phyloP scores from a whole-genome alignment of 768 basidiomycete species.

The Pleurotus pulmonarius region DNA sequence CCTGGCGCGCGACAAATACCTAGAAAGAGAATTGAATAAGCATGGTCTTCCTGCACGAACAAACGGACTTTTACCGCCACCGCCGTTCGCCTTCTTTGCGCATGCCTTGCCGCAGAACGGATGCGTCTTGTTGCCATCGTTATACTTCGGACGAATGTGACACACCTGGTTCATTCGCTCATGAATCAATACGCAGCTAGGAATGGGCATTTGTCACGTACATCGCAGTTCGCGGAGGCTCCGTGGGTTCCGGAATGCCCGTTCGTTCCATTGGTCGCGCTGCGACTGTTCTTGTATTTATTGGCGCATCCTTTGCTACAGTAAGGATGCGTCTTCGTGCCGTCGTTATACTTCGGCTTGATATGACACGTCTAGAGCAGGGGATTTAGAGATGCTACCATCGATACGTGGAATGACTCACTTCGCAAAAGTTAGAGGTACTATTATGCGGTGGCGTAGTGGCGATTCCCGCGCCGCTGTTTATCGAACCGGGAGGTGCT shows the following conservation, averaged over 20 bases:
- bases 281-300: slow-evolving; percentile 26
- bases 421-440: slow-evolving; percentile 45
- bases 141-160: slow-evolving; percentile 55
- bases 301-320: slow-evolving; percentile 59
- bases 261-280: slow-evolving; percentile 12
- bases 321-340: slow-evolving; percentile 51
- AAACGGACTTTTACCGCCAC: slow-evolving; percentile 4
- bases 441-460: slow-evolving; percentile 24
- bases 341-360: slow-evolving; percentile 55
- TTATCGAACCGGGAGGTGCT: not conserved
- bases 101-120: slow-evolving; percentile 64
- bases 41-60: not conserved
- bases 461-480: slow-evolving; percentile 11
- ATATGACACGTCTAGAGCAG: slow-evolving; percentile 45
- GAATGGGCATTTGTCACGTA: not conserved
- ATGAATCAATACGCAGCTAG: not conserved
- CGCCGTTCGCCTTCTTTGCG: slow-evolving; percentile 38
- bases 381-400: slow-evolving; percentile 6
- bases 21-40: slow-evolving; percentile 12
- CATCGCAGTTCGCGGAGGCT: slow-evolving; percentile 1
- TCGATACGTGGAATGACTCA: slow-evolving; percentile 23
- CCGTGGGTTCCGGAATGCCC: slow-evolving; percentile 14
- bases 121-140: slow-evolving; percentile 54
- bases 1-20: slow-evolving; percentile 50
- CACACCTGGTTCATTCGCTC: slow-evolving; percentile 39